These are phyloP conservation scores for Xerocomus nothofagi DNA, from an alignment of 1,284 basidiomycete genomes.

Conservation along the genomic window DNA sequence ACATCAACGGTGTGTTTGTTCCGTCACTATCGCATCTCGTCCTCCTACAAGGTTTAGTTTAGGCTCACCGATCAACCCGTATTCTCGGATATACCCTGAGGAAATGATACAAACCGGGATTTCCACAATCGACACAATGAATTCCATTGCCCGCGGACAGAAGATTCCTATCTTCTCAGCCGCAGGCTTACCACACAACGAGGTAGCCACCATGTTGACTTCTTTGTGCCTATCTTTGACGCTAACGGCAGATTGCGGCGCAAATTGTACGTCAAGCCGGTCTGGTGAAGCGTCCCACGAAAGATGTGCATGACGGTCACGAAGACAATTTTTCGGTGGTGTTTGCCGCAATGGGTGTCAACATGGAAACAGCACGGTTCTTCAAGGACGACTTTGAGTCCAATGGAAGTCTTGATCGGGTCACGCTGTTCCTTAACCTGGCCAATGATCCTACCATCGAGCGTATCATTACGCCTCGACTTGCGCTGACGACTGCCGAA, in stretches of 20 bases:
- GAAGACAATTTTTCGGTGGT: constrained; percentile 99
- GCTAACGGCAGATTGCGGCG: constrained; percentile 81
- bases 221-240: constrained; percentile 22
- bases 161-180: constrained; percentile 99
- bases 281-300: constrained; percentile 91
- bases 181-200: constrained; percentile 98
- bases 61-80: constrained; percentile 99
- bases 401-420: constrained; percentile 96
- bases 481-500: constrained; percentile 97
- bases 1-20: constrained; percentile 86
- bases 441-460: constrained; percentile 99
- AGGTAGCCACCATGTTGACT: constrained; percentile 53
- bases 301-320: constrained; percentile 98
- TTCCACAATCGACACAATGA: constrained; percentile 98
- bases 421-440: constrained; percentile 98
- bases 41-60: constrained; percentile 24
- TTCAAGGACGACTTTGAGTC: constrained; percentile 99
- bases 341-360: constrained; percentile 99
- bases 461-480: constrained; percentile 98
- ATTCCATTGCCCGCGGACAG: constrained; percentile 99
- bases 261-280: constrained; percentile 99
- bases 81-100: constrained; percentile 98
- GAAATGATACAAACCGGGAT: constrained; percentile 99
- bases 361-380: constrained; percentile 99
- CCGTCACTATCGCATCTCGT: constrained; percentile 5